A percentile compares a stretch with the other conserved stretches of the same genome.
These are phyloP conservation scores for Syzygium syzygioides DNA, from an alignment of 441 rosid genomes.

Conservation along the genomic window DNA sequence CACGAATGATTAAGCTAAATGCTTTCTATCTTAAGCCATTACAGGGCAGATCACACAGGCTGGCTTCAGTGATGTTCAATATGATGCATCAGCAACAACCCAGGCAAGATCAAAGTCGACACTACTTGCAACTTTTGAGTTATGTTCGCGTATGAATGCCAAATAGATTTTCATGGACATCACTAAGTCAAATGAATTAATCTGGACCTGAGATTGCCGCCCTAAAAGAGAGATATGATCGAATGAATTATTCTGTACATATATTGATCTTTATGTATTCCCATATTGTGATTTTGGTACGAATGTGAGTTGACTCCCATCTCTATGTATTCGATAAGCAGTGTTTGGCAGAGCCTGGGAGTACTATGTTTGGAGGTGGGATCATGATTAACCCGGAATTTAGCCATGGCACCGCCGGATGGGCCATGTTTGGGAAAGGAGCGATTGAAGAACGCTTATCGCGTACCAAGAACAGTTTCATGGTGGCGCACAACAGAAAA, in stretches of 20 bases:
- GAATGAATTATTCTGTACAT: background rate
- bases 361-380: slow-evolving; percentile 43
- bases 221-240: background rate
- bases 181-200: background rate
- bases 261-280: background rate
- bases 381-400: slow-evolving; percentile 33
- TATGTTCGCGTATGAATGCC: background rate
- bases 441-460: slow-evolving; percentile 17
- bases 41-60: slow-evolving; percentile 21
- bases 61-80: background rate
- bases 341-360: slow-evolving; percentile 43
- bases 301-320: background rate
- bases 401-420: slow-evolving; percentile 22
- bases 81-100: slow-evolving; percentile 48
- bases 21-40: background rate
- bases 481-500: slow-evolving; percentile 23
- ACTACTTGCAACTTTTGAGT: background rate
- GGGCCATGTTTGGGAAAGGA: slow-evolving; percentile 28
- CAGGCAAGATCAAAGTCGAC: slow-evolving; percentile 32
- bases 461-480: slow-evolving; percentile 17
- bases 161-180: background rate
- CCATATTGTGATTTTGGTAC: background rate
- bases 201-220: background rate
- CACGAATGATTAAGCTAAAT: background rate
- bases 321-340: background rate